Percentiles rank a stretch among this genome's conserved stretches.
Evolutionary conservation across 176 grass and related monocot genomes (phyloP).

Genomic region (Dactylis glomerata): DNA sequence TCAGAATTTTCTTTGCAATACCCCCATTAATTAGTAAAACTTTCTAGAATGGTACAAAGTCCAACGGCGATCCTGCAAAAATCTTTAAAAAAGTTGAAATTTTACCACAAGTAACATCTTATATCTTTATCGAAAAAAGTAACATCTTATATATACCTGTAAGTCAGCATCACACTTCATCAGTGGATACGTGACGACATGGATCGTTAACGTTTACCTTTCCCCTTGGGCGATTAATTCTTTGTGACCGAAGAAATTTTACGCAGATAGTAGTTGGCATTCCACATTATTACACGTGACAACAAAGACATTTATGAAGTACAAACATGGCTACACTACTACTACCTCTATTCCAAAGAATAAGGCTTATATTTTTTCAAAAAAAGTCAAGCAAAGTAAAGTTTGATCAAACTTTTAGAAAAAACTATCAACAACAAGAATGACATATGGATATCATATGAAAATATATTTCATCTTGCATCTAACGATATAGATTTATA

Average conservation of each 20-base stretch:
- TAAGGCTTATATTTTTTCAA: too few species aligned
- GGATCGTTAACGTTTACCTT: background rate
- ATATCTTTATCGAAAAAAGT: background rate
- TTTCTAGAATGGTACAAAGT: constrained; percentile 12
- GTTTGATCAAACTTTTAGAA: too few species aligned
- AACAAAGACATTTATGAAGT: background rate
- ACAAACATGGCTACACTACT: background rate
- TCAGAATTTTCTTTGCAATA: background rate
- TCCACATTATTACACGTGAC: background rate
- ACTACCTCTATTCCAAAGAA: too few species aligned
- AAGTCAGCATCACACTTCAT: background rate
- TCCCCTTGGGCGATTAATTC: background rate
- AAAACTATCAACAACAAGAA: too few species aligned
- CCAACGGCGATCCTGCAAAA: background rate
- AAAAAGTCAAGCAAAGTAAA: too few species aligned
- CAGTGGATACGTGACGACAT: background rate
- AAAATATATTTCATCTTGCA: too few species aligned
- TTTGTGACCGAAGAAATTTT: background rate
- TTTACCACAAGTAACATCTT: background rate
- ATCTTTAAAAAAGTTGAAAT: background rate
- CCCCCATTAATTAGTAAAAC: background rate
- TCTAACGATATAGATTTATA: too few species aligned
- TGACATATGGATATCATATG: too few species aligned
- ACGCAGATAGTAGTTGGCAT: background rate
- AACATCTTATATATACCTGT: background rate